Conservation (phyloP, 2,329 filamentous ascomycete species). For the Grosmannia serpens region DNA sequence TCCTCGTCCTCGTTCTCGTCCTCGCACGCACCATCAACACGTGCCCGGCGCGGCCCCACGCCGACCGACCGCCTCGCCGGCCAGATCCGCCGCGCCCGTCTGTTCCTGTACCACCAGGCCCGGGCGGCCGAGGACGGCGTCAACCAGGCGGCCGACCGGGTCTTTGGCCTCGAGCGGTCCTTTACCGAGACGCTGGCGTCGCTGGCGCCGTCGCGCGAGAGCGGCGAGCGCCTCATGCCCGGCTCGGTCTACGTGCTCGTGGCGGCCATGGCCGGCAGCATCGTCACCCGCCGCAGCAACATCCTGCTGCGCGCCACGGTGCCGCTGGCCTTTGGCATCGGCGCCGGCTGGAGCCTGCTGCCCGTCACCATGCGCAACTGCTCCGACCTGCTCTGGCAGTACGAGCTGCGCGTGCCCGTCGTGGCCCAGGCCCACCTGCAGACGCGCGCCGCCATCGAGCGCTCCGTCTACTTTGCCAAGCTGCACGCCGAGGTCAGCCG, state of each 20-base stretch:
- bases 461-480: constrained; percentile 61
- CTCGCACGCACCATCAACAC: constrained; percentile 18
- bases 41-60: constrained; percentile 42
- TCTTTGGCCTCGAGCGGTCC: constrained; percentile 75
- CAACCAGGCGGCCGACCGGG: constrained; percentile 69
- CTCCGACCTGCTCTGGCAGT: constrained; percentile 76
- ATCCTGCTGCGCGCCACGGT: constrained; percentile 66
- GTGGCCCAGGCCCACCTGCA: constrained; percentile 71
- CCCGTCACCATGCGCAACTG: constrained; percentile 88
- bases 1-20: constrained; percentile 6
- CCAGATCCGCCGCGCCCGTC: constrained; percentile 68
- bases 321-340: constrained; percentile 69
- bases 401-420: constrained; percentile 79
- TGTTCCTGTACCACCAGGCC: constrained; percentile 69
- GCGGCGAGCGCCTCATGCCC: constrained; percentile 79
- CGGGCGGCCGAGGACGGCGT: constrained; percentile 67
- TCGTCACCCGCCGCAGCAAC: constrained; percentile 78
- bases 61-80: constrained; percentile 82
- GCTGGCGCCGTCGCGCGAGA: constrained; percentile 74
- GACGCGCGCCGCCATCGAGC: constrained; percentile 55
- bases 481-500: constrained; percentile 61
- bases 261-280: constrained; percentile 87
- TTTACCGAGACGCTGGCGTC: constrained; percentile 85
- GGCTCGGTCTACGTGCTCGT: constrained; percentile 88
- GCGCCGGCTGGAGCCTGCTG: constrained; percentile 72